phyloP scores from a whole-genome alignment of 169 alveolate genomes.

The Cryptosporidium parvum region DNA sequence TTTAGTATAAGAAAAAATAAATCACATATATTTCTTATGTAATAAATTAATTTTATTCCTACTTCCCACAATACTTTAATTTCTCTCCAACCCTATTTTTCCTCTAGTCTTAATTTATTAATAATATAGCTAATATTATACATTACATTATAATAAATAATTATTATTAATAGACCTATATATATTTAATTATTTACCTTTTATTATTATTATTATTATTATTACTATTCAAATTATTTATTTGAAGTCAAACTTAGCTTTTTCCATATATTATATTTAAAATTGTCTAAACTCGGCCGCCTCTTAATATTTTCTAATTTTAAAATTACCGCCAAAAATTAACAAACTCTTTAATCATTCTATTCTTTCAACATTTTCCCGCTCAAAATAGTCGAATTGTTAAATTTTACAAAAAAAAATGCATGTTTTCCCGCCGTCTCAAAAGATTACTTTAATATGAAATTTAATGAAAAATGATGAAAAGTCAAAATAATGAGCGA shows the following conservation, averaged over 20 bases:
- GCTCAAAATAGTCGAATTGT: background rate
- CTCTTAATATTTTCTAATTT: background rate
- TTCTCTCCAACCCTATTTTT: background rate
- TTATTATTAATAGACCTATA: background rate
- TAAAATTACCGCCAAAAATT: background rate
- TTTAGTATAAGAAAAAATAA: slow-evolving; percentile 4
- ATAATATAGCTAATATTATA: background rate
- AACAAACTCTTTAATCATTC: background rate
- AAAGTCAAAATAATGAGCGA: background rate
- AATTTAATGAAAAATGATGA: background rate
- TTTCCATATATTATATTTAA: background rate
- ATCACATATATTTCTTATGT: slow-evolving; percentile 13
- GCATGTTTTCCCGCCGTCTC: slow-evolving; percentile 55
- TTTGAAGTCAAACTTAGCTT: background rate
- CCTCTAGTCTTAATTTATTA: background rate
- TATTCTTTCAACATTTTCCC: background rate
- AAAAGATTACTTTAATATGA: background rate
- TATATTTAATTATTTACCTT: background rate
- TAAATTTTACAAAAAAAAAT: background rate
- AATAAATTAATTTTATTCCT: background rate
- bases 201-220: background rate
- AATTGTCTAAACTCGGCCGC: slow-evolving; percentile 22
- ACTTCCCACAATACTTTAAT: slow-evolving; percentile 17
- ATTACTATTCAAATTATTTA: background rate
- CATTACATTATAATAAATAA: background rate